These are phyloP conservation scores for Euphorbia schlechtendalii DNA, from an alignment of 441 rosid species.

Conservation along the genomic window DNA sequence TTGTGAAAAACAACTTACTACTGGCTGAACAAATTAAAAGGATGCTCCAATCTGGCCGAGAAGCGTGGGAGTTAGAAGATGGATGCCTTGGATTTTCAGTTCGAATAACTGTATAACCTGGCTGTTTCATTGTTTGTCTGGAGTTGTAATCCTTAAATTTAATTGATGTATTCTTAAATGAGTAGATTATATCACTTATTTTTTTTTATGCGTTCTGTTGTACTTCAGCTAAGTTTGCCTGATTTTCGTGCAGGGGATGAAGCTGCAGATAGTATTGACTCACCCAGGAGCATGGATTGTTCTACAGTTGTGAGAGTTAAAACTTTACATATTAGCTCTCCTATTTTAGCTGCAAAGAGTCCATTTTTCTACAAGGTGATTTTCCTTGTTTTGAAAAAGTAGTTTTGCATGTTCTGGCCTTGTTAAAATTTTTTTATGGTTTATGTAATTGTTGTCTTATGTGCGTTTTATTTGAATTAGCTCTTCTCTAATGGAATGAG, in stretches of 20 bases:
- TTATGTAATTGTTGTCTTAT: conserved; percentile 4
- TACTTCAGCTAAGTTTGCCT: not conserved
- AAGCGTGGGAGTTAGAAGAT: not conserved
- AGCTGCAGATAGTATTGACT: conserved; percentile 45
- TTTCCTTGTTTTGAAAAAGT: not conserved
- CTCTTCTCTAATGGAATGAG: conserved; percentile 89
- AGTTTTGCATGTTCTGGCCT: not conserved
- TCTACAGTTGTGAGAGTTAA: conserved; percentile 59
- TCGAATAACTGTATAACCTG: not conserved
- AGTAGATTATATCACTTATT: no score
- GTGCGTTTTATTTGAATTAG: conserved; percentile 24
- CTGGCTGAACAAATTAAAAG: not conserved
- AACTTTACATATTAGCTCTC: conserved; percentile 85
- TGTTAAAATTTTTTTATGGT: not conserved
- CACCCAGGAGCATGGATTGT: conserved; percentile 70
- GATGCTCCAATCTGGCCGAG: not conserved
- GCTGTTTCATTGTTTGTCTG: not conserved
- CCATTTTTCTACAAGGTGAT: conserved; percentile 87
- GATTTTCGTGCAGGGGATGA: conserved; percentile 51
- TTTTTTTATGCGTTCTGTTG: not conserved
- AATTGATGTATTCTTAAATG: not conserved
- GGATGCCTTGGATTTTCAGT: not conserved
- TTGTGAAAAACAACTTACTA: not conserved
- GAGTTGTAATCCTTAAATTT: not conserved
- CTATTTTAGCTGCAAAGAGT: conserved; percentile 91